Conservation (phyloP, 1,139 yeast genomes). For the Saccharomyces hybrid region DNA sequence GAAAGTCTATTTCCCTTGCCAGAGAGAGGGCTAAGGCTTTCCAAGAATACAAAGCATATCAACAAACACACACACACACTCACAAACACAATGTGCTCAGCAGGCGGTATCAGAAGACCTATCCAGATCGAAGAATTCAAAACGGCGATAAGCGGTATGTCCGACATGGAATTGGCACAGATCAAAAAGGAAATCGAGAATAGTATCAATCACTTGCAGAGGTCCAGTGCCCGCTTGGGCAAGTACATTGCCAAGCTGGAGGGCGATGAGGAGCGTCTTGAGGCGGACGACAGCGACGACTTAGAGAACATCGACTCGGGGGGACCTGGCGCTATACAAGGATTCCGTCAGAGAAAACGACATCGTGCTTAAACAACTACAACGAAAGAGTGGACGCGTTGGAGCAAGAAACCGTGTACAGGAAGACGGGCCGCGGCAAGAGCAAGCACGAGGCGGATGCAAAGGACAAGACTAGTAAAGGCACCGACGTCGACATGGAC, state of each 20-base stretch:
- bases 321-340: constrained; percentile 30
- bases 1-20: background rate
- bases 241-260: constrained; percentile 26
- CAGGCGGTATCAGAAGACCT: constrained; percentile 30
- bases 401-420: constrained; percentile 27
- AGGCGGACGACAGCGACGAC: constrained; percentile 22
- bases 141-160: constrained; percentile 32
- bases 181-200: constrained; percentile 28
- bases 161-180: constrained; percentile 28
- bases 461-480: constrained; percentile 1
- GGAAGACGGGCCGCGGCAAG: constrained; percentile 8
- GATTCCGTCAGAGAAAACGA: constrained; percentile 35
- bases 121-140: constrained; percentile 35
- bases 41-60: background rate
- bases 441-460: constrained; percentile 2
- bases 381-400: constrained; percentile 31
- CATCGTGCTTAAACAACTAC: constrained; percentile 34
- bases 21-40: background rate
- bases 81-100: constrained; percentile 9
- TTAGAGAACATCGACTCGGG: constrained; percentile 23
- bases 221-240: constrained; percentile 33
- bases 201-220: constrained; percentile 32
- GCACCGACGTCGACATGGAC: constrained; percentile 5
- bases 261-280: constrained; percentile 19
- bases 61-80: background rate